Evolutionary conservation across 768 basidiomycete species (phyloP), one percentile per base, ranked within the genome.

Genomic region (Trametes cubensis): DNA sequence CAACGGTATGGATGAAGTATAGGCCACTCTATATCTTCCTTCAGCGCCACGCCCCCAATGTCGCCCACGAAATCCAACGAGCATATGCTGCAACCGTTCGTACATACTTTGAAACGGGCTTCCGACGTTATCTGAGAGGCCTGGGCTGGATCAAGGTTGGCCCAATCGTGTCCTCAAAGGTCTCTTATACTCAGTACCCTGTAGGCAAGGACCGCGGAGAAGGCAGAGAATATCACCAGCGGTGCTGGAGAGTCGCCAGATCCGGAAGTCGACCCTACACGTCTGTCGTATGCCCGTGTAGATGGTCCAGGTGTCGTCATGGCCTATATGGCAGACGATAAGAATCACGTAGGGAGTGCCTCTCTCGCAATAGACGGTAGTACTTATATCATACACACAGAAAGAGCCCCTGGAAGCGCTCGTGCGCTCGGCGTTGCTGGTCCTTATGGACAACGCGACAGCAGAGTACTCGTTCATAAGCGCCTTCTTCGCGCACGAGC

Each of bases 21-120:
- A 82, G 81, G 49, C 78, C 90, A 8, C 79, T 98, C 60, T 98
- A 87, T 68, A 82, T 83, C 1, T 99, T 98, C 71, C 79, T 99
- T 40, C 86, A 89, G 64, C 86, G 92, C 2, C 90, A 94, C 63
- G 90, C 90, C 6, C 81, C 88, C 10, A 80, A 80, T 38, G 90
- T 95, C 30, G 95, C 97, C 3, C 82, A 82, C 48, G 95, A 98
- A 73, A 78, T 99, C 23, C 94, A 94, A 72, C 81, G 93, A 54
- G 88, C 92, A 3, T 99, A 99, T 73, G 77, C 90, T 28, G 83
- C 83, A 38, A 85, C 90, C 26, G 89, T 92, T 15, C 86, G 95
- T 42, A 83, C 92, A 21, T 99, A 97, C 73, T 98, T 94, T 62
- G 97, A 99, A 76, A 98, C 97, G 21, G 93, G 90, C 0, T 95